Conservation (phyloP, 177 flowering plant genomes). For the Tripterygium wilfordii region DNA sequence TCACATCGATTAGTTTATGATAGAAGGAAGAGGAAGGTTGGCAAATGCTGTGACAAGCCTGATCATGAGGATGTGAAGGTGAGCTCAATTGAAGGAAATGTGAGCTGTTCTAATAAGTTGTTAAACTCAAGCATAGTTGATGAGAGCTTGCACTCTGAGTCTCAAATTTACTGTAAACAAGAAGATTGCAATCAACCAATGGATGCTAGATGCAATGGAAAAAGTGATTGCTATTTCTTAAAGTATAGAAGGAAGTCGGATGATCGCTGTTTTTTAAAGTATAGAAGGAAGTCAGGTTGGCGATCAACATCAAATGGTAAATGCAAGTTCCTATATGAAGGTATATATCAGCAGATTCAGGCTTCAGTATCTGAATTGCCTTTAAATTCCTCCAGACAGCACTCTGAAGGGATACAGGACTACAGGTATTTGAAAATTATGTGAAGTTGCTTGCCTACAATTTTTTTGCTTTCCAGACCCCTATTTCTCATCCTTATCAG, state of each 20-base stretch:
- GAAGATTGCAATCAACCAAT: constrained; percentile 1
- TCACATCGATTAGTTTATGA: not conserved
- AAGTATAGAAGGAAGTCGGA: constrained; percentile 41
- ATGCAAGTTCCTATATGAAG: constrained; percentile 10
- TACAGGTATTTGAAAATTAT: no score
- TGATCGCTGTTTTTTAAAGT: no score
- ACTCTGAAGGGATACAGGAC: not conserved
- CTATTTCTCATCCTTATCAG: no score
- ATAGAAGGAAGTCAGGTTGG: constrained; percentile 8
- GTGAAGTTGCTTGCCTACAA: no score
- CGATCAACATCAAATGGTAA: constrained; percentile 3
- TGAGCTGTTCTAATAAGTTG: constrained; percentile 26
- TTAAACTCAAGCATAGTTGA: constrained; percentile 17
- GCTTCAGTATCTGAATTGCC: constrained; percentile 7
- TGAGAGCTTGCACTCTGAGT: constrained; percentile 15
- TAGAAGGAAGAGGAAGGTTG: constrained; percentile 2
- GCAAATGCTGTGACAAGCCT: not conserved
- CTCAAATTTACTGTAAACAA: constrained; percentile 10
- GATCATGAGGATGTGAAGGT: constrained; percentile 1
- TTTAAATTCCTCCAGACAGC: constrained; percentile 10
- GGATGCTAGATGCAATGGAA: constrained; percentile 3
- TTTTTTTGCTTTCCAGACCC: no score
- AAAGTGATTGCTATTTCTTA: constrained; percentile 21
- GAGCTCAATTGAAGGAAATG: constrained; percentile 22
- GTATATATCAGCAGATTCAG: constrained; percentile 10